Base-by-base conservation (phyloP, 2,329 filamentous ascomycete species). In the Seiridium unicorne region DNA sequence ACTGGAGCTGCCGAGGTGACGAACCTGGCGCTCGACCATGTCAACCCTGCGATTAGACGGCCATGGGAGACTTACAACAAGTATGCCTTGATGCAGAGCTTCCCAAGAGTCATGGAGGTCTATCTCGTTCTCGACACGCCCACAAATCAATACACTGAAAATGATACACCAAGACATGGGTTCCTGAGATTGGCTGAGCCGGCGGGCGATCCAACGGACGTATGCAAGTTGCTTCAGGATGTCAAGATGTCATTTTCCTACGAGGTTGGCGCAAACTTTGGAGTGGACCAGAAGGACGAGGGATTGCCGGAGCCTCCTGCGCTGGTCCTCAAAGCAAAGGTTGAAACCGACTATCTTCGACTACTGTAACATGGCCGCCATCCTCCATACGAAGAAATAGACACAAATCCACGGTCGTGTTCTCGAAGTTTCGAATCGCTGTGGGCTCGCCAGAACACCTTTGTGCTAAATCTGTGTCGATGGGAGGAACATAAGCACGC, bases 31-130 rank as follows among this genome's bases (percentile, higher is more conserved):
- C 72, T 82, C 51, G 80, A 82, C 65, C 76, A 81, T 59, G 77
- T 82, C 40, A 72, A 72, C 35, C 69, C 75, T 13, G 70, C 75
- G 40, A 72, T 80, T 56, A 76, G 79, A 54, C 70, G 78, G 42
- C 79, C 79, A 13, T 82, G 80, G 80, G 80, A 82, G 70, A 76
- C 76, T 9, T 82, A 81, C 70, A 81, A 79, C 70, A 82, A 82
- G 69, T 77, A 79, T 38, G 73, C 73, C 32, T 67, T 82, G 47
- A 73, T 82, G 57, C 70, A 77, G 51, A 75, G 73, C 57, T 81
- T 80, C 54, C 72, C 72, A 2, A 66, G 71, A 34, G 67, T 77
- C 36, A 65, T 72, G 61, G 73, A 78, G 67, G 72, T 76, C 47
- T 73, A 73, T 53, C 58, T 79, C 10, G 72, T 79, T 35, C 63